Evolutionary conservation across 139 green algal species (phyloP), one percentile per base, ranked within the genome.

Genomic region (Asterochloris sp.): DNA sequence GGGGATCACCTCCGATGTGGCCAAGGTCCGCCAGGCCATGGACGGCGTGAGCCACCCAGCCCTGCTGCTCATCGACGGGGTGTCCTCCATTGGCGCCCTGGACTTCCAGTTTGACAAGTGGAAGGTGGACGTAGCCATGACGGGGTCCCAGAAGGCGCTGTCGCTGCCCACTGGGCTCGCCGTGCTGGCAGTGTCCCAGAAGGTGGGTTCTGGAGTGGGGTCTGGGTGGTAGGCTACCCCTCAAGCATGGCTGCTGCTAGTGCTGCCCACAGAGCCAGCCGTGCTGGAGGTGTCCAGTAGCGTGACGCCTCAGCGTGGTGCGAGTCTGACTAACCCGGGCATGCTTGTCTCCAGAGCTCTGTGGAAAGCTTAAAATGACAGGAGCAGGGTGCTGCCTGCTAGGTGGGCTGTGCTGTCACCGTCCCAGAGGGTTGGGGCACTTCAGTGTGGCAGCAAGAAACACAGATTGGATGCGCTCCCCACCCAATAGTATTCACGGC

Each of bases 91-190:
- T 78, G 96, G 96, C 19, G 96, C 92, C 11, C 91, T 98, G 28
- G 88, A 96, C 68, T 99, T 99, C 88, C 82, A 92, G 71, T 93
- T 99, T 79, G 96, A 99, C 85, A 88, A 98, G 27, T 99, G 96
- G 96, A 78, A 92, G 21, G 96, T 99, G 27, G 96, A 99, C 87
- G 91, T 98, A 66, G 96, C 96, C 23, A 92, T 99, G 27, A 99
- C 96, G 19, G 96, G 96, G 54, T 95, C 88, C 13, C 96, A 99
- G 88, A 99, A 99, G 89, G 96, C 96, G 60, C 91, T 99, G 64
- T 97, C 92, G 27, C 85, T 99, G 87, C 96, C 96, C 47, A 99
- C 96, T 0, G 96, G 96, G 74, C 89, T 99, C 13, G 94, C 85
- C 12, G 88, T 98, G 62, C 90, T 98, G 28, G 96, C 91, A 69